Evolutionary conservation across 768 basidiomycete genomes (phyloP), one percentile per base, ranked within the genome.

Genomic region (Mycena vitilis): DNA sequence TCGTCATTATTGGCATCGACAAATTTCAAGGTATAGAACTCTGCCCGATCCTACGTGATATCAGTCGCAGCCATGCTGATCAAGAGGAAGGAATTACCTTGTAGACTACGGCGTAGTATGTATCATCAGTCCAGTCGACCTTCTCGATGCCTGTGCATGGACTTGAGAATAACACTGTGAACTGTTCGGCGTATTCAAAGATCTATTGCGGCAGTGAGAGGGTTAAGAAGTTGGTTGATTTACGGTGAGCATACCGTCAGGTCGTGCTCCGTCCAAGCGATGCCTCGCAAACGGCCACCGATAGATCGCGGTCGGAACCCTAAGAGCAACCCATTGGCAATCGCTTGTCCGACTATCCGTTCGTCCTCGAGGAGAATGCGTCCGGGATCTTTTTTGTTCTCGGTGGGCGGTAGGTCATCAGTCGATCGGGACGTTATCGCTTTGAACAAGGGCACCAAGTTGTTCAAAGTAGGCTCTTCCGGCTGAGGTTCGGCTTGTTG

Each of bases 371-470:
- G 70, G 37, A 69, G 69, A 38, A 82, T 66, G 42, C 79, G 79
- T 54, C 75, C 78, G 15, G 61, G 40, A 64, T 68, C 68, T 53
- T 73, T 69, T 68, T 73, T 37, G 52, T 65, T 66, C 64, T 78
- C 72, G 38, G 75, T 45, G 20, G 70, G 20, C 62, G 71, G 51
- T 5, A 86, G 58, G 60, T 82, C 80, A 37, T 91, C 90, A 0
- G 81, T 73, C n/a, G 87, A 86, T n/a, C 75, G 81, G 34, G 79
- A 79, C 62, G 82, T 81, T 16, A 87, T 81, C 1, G 82, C 79
- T 74, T 89, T 93, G 81, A 93, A 89, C n/a, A 91, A 78, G 0
- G 83, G 81, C n/a, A 88, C 66, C 40, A 74, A 64, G 55, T 71
- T 73, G 52, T 42, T 77, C 75, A 55, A 69, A 74, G 47, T 69